Percentiles rank a stretch among this genome's conserved stretches.
Conservation (phyloP, 805 yeast genomes). For the Groenewaldozyma tartarivorans region DNA sequence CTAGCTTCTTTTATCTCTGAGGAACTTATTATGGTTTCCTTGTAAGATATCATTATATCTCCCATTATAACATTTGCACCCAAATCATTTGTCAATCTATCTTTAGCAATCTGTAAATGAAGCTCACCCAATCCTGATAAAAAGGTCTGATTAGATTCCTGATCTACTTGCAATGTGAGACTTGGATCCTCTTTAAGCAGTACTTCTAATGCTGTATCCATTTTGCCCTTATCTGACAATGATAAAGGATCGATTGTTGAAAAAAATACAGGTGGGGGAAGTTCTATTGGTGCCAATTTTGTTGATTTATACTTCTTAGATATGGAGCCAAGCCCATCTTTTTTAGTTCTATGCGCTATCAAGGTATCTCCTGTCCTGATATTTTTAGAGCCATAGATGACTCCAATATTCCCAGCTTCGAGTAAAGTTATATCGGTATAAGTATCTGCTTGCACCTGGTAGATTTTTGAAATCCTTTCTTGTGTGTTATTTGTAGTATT, state of each 20-base stretch:
- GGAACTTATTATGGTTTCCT: constrained; percentile 47
- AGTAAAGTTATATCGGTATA: constrained; percentile 63
- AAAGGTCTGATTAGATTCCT: constrained; percentile 81
- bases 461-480: constrained; percentile 55
- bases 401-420: constrained; percentile 82
- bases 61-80: constrained; percentile 76
- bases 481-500: constrained; percentile 64
- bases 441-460: constrained; percentile 80
- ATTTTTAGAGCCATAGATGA: constrained; percentile 61
- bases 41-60: constrained; percentile 80
- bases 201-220: constrained; percentile 59
- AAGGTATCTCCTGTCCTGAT: constrained; percentile 88
- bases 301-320: constrained; percentile 36
- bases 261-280: constrained; percentile 91
- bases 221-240: constrained; percentile 64
- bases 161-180: constrained; percentile 55
- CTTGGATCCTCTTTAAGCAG: constrained; percentile 89
- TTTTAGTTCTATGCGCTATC: constrained; percentile 48
- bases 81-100: constrained; percentile 69
- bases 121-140: constrained; percentile 96
- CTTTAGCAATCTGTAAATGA: constrained; percentile 81
- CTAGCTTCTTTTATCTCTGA: constrained; percentile 8
- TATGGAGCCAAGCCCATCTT: constrained; percentile 40
- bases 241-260: constrained; percentile 76
- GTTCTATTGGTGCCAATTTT: constrained; percentile 60